These are phyloP conservation scores for Pleurotus ostreatus DNA, from an alignment of 768 basidiomycete genomes.

Conservation along the genomic window DNA sequence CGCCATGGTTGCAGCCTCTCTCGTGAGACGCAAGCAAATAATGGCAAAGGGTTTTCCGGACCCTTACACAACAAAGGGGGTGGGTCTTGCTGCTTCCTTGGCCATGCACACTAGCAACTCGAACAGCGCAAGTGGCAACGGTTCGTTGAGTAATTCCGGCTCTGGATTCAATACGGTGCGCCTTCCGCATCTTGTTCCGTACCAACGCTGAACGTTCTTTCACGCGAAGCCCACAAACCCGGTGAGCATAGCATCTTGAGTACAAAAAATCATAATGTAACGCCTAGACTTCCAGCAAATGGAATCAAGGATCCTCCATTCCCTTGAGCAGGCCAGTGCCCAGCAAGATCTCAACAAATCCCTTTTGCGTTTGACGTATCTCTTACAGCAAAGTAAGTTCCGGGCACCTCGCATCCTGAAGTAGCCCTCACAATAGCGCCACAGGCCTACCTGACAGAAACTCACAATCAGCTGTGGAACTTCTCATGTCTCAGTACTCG, in stretches of 20 bases:
- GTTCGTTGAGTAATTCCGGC: slow-evolving; percentile 16
- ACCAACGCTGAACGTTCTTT: not conserved
- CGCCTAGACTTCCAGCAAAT: slow-evolving; percentile 33
- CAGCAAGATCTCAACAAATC: slow-evolving; percentile 80
- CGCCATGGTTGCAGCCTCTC: slow-evolving; percentile 91
- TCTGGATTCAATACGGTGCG: slow-evolving; percentile 49
- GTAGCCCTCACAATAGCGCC: slow-evolving; percentile 1
- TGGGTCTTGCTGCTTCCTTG: slow-evolving; percentile 3
- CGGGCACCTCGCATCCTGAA: not conserved
- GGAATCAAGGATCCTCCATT: slow-evolving; percentile 56
- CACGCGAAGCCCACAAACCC: slow-evolving; percentile 18
- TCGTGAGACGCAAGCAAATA: slow-evolving; percentile 78
- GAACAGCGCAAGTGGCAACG: slow-evolving; percentile 4
- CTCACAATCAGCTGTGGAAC: slow-evolving; percentile 77
- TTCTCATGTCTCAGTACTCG: slow-evolving; percentile 75
- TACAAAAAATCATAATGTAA: not conserved
- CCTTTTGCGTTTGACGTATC: slow-evolving; percentile 71
- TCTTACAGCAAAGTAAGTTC: slow-evolving; percentile 71
- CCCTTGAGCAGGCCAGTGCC: slow-evolving; percentile 69
- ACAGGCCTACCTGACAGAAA: slow-evolving; percentile 61
- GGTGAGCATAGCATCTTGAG: slow-evolving; percentile 9
- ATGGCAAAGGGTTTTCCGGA: slow-evolving; percentile 65
- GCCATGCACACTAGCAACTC: slow-evolving; percentile 12
- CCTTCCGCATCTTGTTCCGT: not conserved
- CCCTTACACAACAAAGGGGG: slow-evolving; percentile 58